Conservation (phyloP, 495 filamentous ascomycete species). For the Daldinia caldariorum region DNA sequence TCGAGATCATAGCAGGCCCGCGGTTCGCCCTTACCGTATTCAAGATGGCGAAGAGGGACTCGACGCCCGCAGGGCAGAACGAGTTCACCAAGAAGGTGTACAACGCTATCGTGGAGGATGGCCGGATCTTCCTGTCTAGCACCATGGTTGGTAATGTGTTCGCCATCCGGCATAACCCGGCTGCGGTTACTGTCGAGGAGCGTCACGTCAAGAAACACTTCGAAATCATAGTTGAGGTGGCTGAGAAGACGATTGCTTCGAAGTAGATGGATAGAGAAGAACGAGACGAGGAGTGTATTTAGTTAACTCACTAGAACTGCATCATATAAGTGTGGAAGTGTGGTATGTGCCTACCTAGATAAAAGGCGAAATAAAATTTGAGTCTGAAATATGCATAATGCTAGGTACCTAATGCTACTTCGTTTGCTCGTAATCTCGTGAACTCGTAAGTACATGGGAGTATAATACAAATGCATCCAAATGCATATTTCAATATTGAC, state of each 20-base stretch:
- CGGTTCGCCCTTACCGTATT: constrained; percentile 86
- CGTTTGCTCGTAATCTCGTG: constrained; percentile 20
- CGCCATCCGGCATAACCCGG: constrained; percentile 82
- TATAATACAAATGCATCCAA: background rate
- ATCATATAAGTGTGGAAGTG: background rate
- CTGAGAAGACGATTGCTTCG: constrained; percentile 66
- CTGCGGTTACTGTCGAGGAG: constrained; percentile 71
- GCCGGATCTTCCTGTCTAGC: constrained; percentile 86
- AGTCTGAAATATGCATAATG: background rate
- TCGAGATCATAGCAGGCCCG: constrained; percentile 78
- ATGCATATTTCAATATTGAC: background rate
- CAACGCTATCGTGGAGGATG: constrained; percentile 76
- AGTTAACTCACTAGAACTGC: background rate
- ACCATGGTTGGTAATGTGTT: constrained; percentile 79
- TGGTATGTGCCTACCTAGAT: background rate
- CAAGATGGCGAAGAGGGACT: constrained; percentile 52
- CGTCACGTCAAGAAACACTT: constrained; percentile 78
- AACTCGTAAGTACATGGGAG: background rate
- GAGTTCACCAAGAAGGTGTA: constrained; percentile 78
- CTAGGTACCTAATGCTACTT: background rate
- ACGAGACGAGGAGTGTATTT: background rate
- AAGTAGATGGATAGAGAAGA: constrained; percentile 10
- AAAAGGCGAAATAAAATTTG: background rate
- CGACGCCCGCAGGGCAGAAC: constrained; percentile 59
- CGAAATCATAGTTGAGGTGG: constrained; percentile 74